Conservation (phyloP, 129 eudicot species). For the Glebionis coronaria region DNA sequence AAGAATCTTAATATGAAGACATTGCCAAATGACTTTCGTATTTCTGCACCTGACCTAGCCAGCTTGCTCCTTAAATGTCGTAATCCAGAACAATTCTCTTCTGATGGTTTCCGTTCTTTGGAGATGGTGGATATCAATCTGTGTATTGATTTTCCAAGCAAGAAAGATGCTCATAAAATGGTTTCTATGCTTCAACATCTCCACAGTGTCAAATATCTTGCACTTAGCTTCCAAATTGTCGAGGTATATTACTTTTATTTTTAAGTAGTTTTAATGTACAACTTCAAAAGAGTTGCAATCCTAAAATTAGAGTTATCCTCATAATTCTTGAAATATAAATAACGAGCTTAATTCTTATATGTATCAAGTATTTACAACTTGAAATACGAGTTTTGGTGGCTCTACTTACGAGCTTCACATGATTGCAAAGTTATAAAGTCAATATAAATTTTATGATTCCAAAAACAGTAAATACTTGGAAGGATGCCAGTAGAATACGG, state of each 20-base stretch:
- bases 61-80: not conserved
- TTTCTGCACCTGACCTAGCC: not conserved
- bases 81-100: not conserved
- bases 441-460: no score
- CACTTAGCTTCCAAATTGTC: not conserved
- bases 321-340: not conserved
- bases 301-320: not conserved
- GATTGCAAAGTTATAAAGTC: no score
- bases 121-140: slow-evolving; percentile 10
- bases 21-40: not conserved
- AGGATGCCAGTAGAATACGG: no score
- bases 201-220: slow-evolving; percentile 10
- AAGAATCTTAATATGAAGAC: not conserved
- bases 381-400: no score
- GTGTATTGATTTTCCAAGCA: not conserved
- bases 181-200: slow-evolving; percentile 1
- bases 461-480: no score
- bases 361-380: no score
- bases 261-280: not conserved
- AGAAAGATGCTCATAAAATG: not conserved
- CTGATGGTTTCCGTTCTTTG: not conserved
- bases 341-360: not conserved
- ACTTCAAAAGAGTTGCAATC: not conserved
- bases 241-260: no score
- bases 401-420: no score